These are phyloP conservation scores for Avena eriantha DNA, from an alignment of 176 grass and related monocot genomes.

Conservation along the genomic window DNA sequence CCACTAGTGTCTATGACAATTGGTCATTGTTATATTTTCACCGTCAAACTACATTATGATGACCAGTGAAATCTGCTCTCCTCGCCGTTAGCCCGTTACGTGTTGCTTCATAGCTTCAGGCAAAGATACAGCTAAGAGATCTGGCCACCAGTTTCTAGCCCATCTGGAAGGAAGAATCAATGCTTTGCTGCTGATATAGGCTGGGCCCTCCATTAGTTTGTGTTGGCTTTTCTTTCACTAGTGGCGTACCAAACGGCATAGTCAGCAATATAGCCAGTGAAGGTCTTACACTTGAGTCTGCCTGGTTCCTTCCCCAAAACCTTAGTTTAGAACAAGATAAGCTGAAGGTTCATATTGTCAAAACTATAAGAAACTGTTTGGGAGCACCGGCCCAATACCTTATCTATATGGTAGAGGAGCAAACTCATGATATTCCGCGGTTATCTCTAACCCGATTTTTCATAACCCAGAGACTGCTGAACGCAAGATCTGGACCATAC, in stretches of 20 bases:
- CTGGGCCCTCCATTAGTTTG: slow-evolving; percentile 47
- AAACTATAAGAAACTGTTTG: too few relatives aligned
- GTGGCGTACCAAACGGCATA: not conserved
- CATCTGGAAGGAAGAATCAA: slow-evolving; percentile 25
- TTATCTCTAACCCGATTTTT: too few relatives aligned
- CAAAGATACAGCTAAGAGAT: slow-evolving; percentile 27
- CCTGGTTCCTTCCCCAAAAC: not conserved
- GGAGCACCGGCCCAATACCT: too few relatives aligned
- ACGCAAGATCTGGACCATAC: too few relatives aligned
- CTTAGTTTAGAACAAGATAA: too few relatives aligned
- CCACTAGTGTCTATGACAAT: slow-evolving; percentile 14
- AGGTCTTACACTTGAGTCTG: slow-evolving; percentile 22
- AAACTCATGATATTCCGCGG: too few relatives aligned
- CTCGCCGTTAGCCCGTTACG: not conserved
- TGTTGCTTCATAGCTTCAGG: slow-evolving; percentile 35
- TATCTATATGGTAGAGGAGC: too few relatives aligned
- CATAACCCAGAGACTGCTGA: too few relatives aligned
- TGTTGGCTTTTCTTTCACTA: slow-evolving; percentile 49
- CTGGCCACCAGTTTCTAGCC: slow-evolving; percentile 10
- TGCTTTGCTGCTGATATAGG: slow-evolving; percentile 42
- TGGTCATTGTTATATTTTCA: not conserved
- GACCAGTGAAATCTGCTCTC: slow-evolving; percentile 50
- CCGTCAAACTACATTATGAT: slow-evolving; percentile 39
- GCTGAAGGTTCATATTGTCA: too few relatives aligned
- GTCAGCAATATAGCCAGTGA: slow-evolving; percentile 25